These are phyloP conservation scores for Vaccinium macrocarpon DNA, from an alignment of 148 eudicot genomes.

Conservation along the genomic window DNA sequence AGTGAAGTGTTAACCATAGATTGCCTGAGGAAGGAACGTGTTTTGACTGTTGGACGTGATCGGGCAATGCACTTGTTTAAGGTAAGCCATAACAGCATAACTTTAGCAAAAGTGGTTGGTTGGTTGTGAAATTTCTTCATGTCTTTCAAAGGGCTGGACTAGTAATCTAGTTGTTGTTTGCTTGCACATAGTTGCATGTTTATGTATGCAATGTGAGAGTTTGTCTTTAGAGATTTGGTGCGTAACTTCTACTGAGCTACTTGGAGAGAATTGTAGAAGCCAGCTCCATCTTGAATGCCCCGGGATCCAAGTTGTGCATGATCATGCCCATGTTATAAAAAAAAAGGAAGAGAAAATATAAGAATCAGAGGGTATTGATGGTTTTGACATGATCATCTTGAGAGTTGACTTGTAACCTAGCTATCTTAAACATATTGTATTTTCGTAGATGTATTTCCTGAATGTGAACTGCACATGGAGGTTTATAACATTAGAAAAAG, in stretches of 20 bases:
- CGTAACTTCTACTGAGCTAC: background rate
- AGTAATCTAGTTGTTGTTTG: background rate
- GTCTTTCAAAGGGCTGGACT: background rate
- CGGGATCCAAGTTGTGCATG: background rate
- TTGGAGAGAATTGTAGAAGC: background rate
- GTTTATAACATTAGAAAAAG: background rate
- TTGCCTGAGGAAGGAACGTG: slow-evolving; percentile 83
- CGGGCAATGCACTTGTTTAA: slow-evolving; percentile 82
- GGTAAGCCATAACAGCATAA: slow-evolving; percentile 37
- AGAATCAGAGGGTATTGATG: background rate
- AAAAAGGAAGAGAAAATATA: background rate
- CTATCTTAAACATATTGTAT: background rate
- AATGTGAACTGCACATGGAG: background rate
- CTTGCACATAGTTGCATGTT: background rate
- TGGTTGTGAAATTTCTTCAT: background rate
- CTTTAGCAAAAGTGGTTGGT: background rate
- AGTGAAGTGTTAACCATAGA: slow-evolving; percentile 84
- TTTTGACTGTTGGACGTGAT: slow-evolving; percentile 89
- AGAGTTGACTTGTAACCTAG: background rate
- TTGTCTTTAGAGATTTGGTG: background rate
- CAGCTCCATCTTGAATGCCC: background rate
- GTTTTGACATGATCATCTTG: background rate
- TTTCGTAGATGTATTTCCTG: background rate
- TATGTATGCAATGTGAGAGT: background rate
- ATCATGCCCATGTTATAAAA: background rate